phyloP scores from a whole-genome alignment of 2,329 filamentous ascomycete species.

The Aspergillus sp. region DNA sequence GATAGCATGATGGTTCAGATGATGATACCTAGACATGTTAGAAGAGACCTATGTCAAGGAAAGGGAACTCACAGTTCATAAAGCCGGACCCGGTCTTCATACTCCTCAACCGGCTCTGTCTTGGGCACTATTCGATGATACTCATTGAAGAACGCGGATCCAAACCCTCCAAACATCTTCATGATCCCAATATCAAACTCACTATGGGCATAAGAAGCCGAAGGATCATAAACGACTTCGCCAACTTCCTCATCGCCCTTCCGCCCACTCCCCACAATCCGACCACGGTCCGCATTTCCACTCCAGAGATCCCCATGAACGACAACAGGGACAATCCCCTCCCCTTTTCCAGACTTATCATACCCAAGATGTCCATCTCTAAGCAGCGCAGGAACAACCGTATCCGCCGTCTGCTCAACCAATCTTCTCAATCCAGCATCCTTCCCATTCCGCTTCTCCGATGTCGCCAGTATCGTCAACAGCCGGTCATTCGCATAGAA shows the following conservation, averaged over 20 bases:
- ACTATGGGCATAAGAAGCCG: constrained; percentile 77
- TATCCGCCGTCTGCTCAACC: constrained; percentile 63
- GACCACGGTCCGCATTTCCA: constrained; percentile 72
- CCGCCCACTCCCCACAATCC: constrained; percentile 51
- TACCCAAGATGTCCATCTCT: constrained; percentile 64
- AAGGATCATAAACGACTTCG: constrained; percentile 80
- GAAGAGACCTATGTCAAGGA: background rate
- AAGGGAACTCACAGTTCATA: constrained; percentile 71
- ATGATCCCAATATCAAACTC: constrained; percentile 95
- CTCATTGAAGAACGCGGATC: constrained; percentile 67
- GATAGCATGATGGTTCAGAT: constrained; percentile 82
- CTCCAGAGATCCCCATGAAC: constrained; percentile 94
- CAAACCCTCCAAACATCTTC: constrained; percentile 94
- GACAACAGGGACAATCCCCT: constrained; percentile 71
- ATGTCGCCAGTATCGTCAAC: constrained; percentile 60
- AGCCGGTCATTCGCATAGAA: constrained; percentile 82
- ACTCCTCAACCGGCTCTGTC: constrained; percentile 77
- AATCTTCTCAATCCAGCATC: constrained; percentile 63
- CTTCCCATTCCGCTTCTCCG: constrained; percentile 60
- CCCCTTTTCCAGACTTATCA: constrained; percentile 40
- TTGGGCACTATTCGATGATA: constrained; percentile 75
- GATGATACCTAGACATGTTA: constrained; percentile 67
- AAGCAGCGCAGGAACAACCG: constrained; percentile 75
- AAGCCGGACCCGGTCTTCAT: constrained; percentile 75
- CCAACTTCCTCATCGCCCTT: constrained; percentile 53